Evolutionary conservation across 2,329 filamentous ascomycete species (phyloP), one percentile per base, ranked within the genome.

Genomic region (Penicillium sp.): DNA sequence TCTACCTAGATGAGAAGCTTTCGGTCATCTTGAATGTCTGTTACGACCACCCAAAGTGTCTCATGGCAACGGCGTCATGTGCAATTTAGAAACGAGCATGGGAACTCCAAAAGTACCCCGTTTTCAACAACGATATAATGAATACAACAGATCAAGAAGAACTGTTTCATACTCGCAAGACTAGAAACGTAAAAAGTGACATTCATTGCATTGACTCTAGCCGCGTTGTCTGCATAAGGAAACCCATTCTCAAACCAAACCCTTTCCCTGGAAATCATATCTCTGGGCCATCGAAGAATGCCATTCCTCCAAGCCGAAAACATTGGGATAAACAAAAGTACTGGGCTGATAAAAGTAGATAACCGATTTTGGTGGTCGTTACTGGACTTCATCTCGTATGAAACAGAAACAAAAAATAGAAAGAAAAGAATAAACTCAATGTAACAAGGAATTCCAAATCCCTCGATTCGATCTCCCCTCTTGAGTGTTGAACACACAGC

Each of bases 91-190:
- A 11, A 19, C 26, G 46, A 35, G 27, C 27, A 49, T 22, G 26
- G n/a, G 46, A 21, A 35, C 16, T 39, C 35, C 19, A 11, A 31
- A 55, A 58, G 26, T 47, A 47, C 51, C 54, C 43, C 26, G 68
- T 74, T 69, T 67, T 73, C 70, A 71, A 71, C 70, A 70, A 74
- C 72, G 70, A 71, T 57, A 55, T 65, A 62, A 69, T 63, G 64
- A 66, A 47, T 22, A 21, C 4, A 21, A 42, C 39, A 42, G 11
- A 22, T 9, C 1, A 11, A 19, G 16, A 19, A 19, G n/a, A 6
- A 22, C 4, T 4, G 11, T 4, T 22, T 42, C 7, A 19, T 39
- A 39, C 19, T 3, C 2, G 16, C 35, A 19, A 39, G 35, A 19
- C 2, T 19, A 1, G 10, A 37, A 39, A 19, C 35, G 9, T 19